Base-by-base conservation (phyloP, 192 early-diverging fungal genomes). In the Backusella westeae region DNA sequence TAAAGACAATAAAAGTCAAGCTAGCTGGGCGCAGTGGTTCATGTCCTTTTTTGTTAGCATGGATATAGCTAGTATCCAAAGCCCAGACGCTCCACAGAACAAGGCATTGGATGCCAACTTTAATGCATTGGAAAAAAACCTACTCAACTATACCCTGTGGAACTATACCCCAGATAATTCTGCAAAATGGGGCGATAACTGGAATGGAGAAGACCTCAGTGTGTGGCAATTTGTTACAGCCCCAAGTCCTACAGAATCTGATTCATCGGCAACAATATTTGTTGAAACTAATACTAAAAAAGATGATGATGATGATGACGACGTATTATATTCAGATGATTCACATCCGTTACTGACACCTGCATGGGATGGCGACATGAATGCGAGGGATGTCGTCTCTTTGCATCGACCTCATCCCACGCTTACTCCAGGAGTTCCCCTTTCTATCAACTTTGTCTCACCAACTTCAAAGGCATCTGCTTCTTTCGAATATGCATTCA, bases 171-270 rank as follows among this genome's bases (percentile, higher is more conserved):
- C 88, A 5, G 88, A 85, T 68, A 89, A 87, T 34, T 68, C 69
- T 34, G 38, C 76, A 68, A 78, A 79, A 66, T 86, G 85, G 83
- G 88, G 88, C 4, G 88, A 89, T 75, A 78, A 59, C 23, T 89
- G 88, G 88, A 85, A 86, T 69, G 88, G 88, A 3, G 88, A 89
- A 49, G 88, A 89, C 69, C 66, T 89, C 10, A 83, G 81, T 67
- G 63, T 89, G 2, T 88, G 75, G 75, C 82, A 79, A 34, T 17
- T 21, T 6, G 69, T 26, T 12, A 15, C 23, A 49, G 2, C 53
- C 5, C 21, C 63, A 38, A 35, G 12, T 23, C 12, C 53, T 3
- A 34, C 49, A 35, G 29, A 74, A 59, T 49, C 41, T n/a, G 21
- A 63, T 23, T 74, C 26, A 52, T 74, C 53, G 34, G 15, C 5